These are phyloP conservation scores for Rhodotorula diobovata DNA, from an alignment of 768 basidiomycete genomes.

Conservation along the genomic window DNA sequence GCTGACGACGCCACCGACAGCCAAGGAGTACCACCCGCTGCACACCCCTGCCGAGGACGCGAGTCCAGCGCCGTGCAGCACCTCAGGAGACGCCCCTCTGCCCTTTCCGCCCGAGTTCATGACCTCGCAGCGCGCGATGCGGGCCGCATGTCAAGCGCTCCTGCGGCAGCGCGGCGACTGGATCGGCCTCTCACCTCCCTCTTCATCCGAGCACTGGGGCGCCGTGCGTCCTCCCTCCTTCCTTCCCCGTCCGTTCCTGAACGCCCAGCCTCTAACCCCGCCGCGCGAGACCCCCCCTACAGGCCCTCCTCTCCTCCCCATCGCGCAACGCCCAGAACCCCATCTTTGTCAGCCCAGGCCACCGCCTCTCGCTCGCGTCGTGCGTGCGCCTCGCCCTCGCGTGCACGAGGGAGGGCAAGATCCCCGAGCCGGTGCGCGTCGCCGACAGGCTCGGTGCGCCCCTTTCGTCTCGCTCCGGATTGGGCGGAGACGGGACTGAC, in stretches of 20 bases:
- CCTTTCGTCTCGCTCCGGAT: not conserved
- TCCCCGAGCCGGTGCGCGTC: conserved; percentile 44
- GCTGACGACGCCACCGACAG: not conserved
- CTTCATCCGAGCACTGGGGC: not conserved
- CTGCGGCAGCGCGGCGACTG: conserved; percentile 33
- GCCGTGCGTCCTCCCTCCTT: not conserved
- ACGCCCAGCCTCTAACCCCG: not conserved
- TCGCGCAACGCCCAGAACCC: conserved; percentile 37
- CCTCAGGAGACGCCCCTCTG: not conserved
- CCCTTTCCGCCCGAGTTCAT: conserved; percentile 14
- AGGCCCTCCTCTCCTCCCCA: conserved; percentile 40
- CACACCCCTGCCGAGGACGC: not conserved
- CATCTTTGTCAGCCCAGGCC: conserved; percentile 43
- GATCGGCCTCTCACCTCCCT: conserved; percentile 5
- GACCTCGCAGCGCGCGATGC: conserved; percentile 38
- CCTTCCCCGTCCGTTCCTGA: not conserved
- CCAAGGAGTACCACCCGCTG: conserved; percentile 41
- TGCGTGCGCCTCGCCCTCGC: conserved; percentile 36
- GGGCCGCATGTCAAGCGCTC: conserved; percentile 8
- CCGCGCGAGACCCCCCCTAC: not conserved
- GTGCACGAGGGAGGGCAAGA: conserved; percentile 24
- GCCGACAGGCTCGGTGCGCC: conserved; percentile 42
- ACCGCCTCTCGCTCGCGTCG: conserved; percentile 39
- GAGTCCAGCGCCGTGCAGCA: too few relatives aligned
- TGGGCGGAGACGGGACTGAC: not conserved